A percentile compares a stretch with the other conserved stretches of the same genome.
phyloP scores from a whole-genome alignment of 2,329 filamentous ascomycete genomes.

The Taxawa tesnikishii region DNA sequence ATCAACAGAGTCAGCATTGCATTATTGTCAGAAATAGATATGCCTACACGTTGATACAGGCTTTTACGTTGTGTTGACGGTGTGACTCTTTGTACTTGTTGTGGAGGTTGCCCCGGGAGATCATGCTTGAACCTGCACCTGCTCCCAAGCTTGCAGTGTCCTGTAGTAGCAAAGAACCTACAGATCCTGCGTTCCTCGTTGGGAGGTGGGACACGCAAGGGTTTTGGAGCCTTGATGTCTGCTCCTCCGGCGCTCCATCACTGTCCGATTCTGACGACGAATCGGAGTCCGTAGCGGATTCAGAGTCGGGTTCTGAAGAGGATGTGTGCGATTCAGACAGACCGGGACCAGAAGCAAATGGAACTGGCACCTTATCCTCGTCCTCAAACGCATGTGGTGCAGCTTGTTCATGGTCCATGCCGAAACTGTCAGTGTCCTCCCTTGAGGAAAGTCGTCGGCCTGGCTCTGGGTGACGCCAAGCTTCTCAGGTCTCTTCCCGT shows the following conservation, averaged over 20 bases:
- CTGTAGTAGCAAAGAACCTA: conserved; percentile 17
- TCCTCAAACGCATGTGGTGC: too few species aligned
- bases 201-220: conserved; percentile 6
- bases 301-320: conserved; percentile 10
- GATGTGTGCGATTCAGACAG: too few species aligned
- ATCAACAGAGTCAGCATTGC: conserved; percentile 1
- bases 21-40: background rate
- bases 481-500: conserved; percentile 8
- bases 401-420: too few species aligned
- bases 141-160: conserved; percentile 20
- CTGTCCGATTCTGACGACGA: conserved; percentile 15
- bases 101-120: conserved; percentile 1
- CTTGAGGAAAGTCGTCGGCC: too few species aligned
- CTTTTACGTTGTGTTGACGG: too few species aligned
- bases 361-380: too few species aligned
- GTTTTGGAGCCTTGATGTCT: conserved; percentile 20
- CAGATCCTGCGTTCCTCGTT: conserved; percentile 11
- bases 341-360: too few species aligned
- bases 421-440: too few species aligned
- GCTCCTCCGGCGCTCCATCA: conserved; percentile 24
- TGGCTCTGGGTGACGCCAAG: too few species aligned
- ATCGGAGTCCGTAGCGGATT: conserved; percentile 13
- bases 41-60: conserved; percentile 9
- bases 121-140: conserved; percentile 21
- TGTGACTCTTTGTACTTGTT: too few species aligned